phyloP scores from a whole-genome alignment of 352 stramenopile genomes.

The Aphanomyces cochlioides region DNA sequence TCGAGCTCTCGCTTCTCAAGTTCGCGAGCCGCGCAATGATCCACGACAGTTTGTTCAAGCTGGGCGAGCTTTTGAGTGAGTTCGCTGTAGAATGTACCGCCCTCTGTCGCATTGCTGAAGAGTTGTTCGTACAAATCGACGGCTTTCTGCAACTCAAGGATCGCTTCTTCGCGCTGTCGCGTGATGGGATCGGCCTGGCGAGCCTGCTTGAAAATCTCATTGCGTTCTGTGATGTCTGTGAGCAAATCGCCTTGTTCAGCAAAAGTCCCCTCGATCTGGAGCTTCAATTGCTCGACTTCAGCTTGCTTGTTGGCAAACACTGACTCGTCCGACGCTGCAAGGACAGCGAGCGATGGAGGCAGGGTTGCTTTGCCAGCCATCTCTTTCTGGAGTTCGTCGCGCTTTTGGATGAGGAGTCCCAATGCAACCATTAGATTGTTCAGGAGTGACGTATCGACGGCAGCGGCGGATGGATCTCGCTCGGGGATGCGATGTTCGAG shows the following conservation, averaged over 20 bases:
- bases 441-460: constrained; percentile 27
- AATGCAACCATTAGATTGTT: constrained; percentile 24
- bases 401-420: constrained; percentile 22
- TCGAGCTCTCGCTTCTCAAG: constrained; percentile 71
- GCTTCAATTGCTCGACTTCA: constrained; percentile 56
- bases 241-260: constrained; percentile 48
- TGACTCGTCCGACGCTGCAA: neutral
- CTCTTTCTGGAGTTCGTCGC: constrained; percentile 17
- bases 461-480: constrained; percentile 15
- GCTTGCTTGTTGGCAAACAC: constrained; percentile 47
- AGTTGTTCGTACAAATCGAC: constrained; percentile 77
- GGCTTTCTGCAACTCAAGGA: constrained; percentile 58
- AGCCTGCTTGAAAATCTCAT: constrained; percentile 55
- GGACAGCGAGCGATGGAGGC: neutral
- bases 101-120: constrained; percentile 68
- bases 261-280: constrained; percentile 51
- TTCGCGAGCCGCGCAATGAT: constrained; percentile 63
- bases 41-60: constrained; percentile 65
- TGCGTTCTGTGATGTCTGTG: constrained; percentile 41
- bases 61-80: constrained; percentile 51
- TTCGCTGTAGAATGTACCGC: constrained; percentile 61
- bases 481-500: constrained; percentile 42
- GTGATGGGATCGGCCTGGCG: constrained; percentile 57
- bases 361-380: neutral
- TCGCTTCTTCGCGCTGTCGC: constrained; percentile 49